phyloP scores from a whole-genome alignment of 768 basidiomycete genomes.

The Leccinum ochraceum region DNA sequence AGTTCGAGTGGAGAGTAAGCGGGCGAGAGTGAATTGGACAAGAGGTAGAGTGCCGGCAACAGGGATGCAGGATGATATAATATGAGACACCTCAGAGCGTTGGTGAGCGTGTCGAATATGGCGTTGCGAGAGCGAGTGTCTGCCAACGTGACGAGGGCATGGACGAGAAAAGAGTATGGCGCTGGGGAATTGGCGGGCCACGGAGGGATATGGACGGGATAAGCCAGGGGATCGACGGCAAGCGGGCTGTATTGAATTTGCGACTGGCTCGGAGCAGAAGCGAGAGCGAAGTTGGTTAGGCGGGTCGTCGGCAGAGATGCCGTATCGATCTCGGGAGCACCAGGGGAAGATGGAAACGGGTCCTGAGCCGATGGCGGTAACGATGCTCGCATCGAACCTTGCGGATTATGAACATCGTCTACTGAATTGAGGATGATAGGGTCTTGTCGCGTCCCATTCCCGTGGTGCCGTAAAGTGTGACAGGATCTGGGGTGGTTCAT shows the following conservation, averaged over 20 bases:
- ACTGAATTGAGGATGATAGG: constrained; percentile 29
- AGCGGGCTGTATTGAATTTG: constrained; percentile 30
- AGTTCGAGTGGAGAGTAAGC: constrained; percentile 73
- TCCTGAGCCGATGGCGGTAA: constrained; percentile 17
- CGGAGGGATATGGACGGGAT: constrained; percentile 42
- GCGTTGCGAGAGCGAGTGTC: constrained; percentile 71
- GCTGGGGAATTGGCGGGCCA: constrained; percentile 43
- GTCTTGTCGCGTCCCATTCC: constrained; percentile 27
- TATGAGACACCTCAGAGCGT: constrained; percentile 70
- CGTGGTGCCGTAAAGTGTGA: constrained; percentile 20
- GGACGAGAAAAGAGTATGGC: constrained; percentile 73
- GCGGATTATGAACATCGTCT: constrained; percentile 12
- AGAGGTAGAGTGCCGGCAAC: constrained; percentile 73
- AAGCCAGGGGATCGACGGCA: constrained; percentile 50
- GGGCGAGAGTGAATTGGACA: constrained; percentile 79
- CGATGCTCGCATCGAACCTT: constrained; percentile 9
- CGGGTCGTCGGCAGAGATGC: constrained; percentile 9
- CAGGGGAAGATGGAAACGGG: constrained; percentile 10
- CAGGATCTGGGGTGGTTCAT: not conserved
- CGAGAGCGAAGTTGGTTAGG: constrained; percentile 13
- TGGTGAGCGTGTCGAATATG: constrained; percentile 70
- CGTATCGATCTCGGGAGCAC: constrained; percentile 8
- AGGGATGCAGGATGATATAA: constrained; percentile 67
- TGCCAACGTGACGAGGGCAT: constrained; percentile 59
- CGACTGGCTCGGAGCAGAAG: constrained; percentile 27